A percentile compares a stretch with the other conserved stretches of the same genome.
Conservation (phyloP, 208 protist species). For the Wallacemonas sp. region DNA sequence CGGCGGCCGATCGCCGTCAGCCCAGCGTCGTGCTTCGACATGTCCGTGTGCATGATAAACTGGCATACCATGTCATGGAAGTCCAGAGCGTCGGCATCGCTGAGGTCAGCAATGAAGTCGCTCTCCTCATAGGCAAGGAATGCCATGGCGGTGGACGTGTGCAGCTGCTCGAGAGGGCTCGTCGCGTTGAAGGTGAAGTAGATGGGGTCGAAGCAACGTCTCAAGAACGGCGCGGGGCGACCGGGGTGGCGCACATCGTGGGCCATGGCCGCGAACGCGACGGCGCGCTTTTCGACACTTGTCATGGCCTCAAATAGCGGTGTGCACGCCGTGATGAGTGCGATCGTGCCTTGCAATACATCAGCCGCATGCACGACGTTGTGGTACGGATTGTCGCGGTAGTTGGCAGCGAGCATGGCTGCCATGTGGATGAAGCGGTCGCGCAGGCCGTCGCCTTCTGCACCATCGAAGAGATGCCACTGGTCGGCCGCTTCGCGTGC, state of each 20-base stretch:
- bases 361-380: conserved; percentile 76
- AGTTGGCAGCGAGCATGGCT: conserved; percentile 67
- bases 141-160: conserved; percentile 64
- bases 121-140: conserved; percentile 44
- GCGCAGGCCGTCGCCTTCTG: conserved; percentile 17
- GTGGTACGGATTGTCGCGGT: conserved; percentile 80
- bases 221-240: conserved; percentile 54
- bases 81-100: conserved; percentile 47
- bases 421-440: conserved; percentile 42
- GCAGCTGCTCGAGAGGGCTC: conserved; percentile 75
- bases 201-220: conserved; percentile 49
- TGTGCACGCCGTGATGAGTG: conserved; percentile 40
- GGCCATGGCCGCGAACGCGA: conserved; percentile 58
- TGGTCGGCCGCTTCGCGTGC: conserved; percentile 43
- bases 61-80: conserved; percentile 60
- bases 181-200: conserved; percentile 53
- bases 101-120: conserved; percentile 62
- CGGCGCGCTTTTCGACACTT: conserved; percentile 55
- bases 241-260: conserved; percentile 84
- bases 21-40: conserved; percentile 40
- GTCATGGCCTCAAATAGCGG: conserved; percentile 50
- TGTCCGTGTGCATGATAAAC: conserved; percentile 69
- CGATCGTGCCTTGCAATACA: conserved; percentile 61
- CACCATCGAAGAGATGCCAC: conserved; percentile 50
- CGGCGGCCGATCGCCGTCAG: conserved; percentile 34